Conservation (phyloP, 345 rosid species). For the Noccaea bulbosa region DNA sequence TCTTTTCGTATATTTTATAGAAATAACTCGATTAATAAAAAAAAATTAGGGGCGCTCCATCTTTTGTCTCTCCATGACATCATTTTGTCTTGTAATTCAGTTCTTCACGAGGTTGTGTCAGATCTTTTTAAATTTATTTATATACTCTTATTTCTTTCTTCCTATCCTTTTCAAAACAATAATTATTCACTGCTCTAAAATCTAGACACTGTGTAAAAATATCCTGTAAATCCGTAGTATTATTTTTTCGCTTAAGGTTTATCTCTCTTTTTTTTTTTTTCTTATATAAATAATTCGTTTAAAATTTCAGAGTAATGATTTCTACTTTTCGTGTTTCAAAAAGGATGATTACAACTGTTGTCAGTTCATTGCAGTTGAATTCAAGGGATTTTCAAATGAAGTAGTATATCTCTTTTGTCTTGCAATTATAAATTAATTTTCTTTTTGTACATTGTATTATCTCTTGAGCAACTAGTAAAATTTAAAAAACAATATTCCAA, state of each 20-base stretch:
- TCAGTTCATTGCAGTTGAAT: slow-evolving; percentile 38
- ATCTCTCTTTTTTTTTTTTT: neutral
- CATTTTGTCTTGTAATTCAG: slow-evolving; percentile 78
- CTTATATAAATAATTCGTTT: neutral
- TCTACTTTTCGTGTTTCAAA: slow-evolving; percentile 37
- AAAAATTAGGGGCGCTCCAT: slow-evolving; percentile 46
- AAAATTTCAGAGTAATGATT: slow-evolving; percentile 36
- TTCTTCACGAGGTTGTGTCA: slow-evolving; percentile 93
- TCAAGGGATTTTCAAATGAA: slow-evolving; percentile 34
- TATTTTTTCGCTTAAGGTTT: neutral
- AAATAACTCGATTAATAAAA: slow-evolving; percentile 8
- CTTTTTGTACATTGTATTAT: neutral
- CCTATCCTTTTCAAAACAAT: slow-evolving; percentile 41
- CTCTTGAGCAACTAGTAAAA: slow-evolving; percentile 16
- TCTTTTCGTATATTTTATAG: slow-evolving; percentile 28
- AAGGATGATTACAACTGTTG: slow-evolving; percentile 42
- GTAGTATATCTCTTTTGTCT: slow-evolving; percentile 34
- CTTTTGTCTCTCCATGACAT: slow-evolving; percentile 64
- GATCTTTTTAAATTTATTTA: slow-evolving; percentile 42
- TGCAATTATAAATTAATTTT: slow-evolving; percentile 5
- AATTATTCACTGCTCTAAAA: slow-evolving; percentile 42
- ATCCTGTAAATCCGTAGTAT: slow-evolving; percentile 33
- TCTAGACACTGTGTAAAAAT: slow-evolving; percentile 40
- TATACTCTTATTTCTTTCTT: slow-evolving; percentile 18
- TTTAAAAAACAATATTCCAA: neutral